Base-by-base conservation (phyloP, 306 rosid species). In the Glycyrrhiza uralensis region DNA sequence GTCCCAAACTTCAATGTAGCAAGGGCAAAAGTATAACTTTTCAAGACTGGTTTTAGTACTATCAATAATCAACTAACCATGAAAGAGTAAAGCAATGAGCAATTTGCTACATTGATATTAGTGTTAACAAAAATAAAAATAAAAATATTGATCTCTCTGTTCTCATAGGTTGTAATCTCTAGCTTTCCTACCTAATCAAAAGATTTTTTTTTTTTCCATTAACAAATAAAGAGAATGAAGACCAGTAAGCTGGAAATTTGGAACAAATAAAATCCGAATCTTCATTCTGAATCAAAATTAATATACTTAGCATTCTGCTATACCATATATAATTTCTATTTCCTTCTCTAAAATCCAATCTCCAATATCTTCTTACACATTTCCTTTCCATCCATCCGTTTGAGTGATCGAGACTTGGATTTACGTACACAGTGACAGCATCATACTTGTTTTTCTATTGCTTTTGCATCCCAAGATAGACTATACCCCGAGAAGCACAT, bases 401-500 rank as follows among this genome's bases (percentile, higher is more conserved):
- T 69, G 39, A 76, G 62, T 69, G 39, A 76, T 57, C 78, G 63
- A 81, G 76, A 59, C 72, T 80, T 80, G 87, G 82, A 83, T 68
- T 52, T 73, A 74, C 78, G 50, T 33, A 50, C 52, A 30, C 52
- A 30, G 29, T 63, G 9, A 20, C 39, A 36, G 49, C 67, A 45
- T 6, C 22, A 30, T 35, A 18, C 23, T 62, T 60, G 11, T 33
- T 46, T n/a, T 74, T 30, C 66, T 47, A 20, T 55, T 57, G 29
- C 41, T 35, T 65, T 59, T 52, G 42, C n/a, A n/a, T 62, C 65
- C 76, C 66, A 75, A 69, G 49, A 70, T 66, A 71, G 36, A 42
- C 28, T 81, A 89, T 39, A 89, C 55, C 57, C 95, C 97, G 41
- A 88, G 90, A 39, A 91, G 88, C 80, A 89, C 86, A 15, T 92